Conservation (phyloP, 139 green algal genomes). For the Coccomyxa sp. region DNA sequence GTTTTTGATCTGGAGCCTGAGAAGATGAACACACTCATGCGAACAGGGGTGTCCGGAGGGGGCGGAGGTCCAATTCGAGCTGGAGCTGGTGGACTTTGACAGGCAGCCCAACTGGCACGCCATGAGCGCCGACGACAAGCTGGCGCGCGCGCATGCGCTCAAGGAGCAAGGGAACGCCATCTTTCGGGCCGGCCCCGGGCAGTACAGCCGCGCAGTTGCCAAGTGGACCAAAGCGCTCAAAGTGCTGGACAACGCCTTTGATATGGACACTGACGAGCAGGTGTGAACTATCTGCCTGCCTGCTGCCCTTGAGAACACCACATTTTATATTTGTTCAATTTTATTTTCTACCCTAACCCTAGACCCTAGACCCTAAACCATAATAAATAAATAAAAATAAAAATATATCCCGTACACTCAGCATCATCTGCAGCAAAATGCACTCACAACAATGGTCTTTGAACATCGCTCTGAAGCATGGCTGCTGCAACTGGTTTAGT, state of each 20-base stretch:
- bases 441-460: too few species aligned
- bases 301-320: not conserved
- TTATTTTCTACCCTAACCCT: too few species aligned
- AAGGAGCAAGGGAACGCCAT: slow-evolving; percentile 61
- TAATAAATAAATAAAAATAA: too few species aligned
- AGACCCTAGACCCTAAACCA: not conserved
- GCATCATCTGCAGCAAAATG: too few species aligned
- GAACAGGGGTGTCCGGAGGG: slow-evolving; percentile 4
- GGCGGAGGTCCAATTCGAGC: slow-evolving; percentile 51
- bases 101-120: slow-evolving; percentile 43
- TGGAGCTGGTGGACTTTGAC: slow-evolving; percentile 65
- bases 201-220: not conserved
- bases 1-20: not conserved
- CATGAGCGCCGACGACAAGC: slow-evolving; percentile 8
- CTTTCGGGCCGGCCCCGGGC: slow-evolving; percentile 27
- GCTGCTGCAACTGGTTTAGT: too few species aligned
- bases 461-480: too few species aligned
- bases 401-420: too few species aligned
- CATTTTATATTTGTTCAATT: too few species aligned
- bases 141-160: slow-evolving; percentile 12
- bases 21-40: not conserved
- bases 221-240: slow-evolving; percentile 20
- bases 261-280: slow-evolving; percentile 54
- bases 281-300: not conserved
- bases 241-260: slow-evolving; percentile 43